These are phyloP conservation scores for Spizellomyces punctatus DNA, from an alignment of 192 early-diverging fungal genomes.

Conservation along the genomic window DNA sequence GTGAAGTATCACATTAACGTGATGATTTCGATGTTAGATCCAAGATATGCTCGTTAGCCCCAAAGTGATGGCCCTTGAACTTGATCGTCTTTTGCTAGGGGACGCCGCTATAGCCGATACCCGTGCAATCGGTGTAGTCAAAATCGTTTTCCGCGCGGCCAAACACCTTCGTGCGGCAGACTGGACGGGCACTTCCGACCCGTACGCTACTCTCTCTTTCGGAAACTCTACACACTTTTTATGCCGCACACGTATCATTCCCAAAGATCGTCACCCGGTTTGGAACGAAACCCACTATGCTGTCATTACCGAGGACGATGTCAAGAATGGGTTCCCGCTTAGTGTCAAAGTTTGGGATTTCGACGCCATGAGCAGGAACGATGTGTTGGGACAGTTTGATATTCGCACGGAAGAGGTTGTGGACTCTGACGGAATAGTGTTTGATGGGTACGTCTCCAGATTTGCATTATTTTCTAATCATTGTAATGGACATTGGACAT, in stretches of 20 bases:
- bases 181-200: constrained; percentile 25
- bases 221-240: constrained; percentile 26
- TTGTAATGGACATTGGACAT: too few relatives aligned
- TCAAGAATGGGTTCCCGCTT: constrained; percentile 30
- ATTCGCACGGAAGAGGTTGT: constrained; percentile 31
- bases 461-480: neutral
- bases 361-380: constrained; percentile 24
- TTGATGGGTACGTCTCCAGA: constrained; percentile 10
- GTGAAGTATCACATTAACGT: too few relatives aligned
- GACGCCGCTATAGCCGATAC: constrained; percentile 22
- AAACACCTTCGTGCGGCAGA: constrained; percentile 24
- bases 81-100: constrained; percentile 26
- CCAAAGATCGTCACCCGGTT: constrained; percentile 26
- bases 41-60: constrained; percentile 31
- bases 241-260: constrained; percentile 28
- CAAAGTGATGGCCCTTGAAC: constrained; percentile 25
- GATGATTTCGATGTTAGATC: neutral
- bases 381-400: constrained; percentile 28
- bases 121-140: constrained; percentile 28
- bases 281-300: constrained; percentile 38
- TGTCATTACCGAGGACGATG: constrained; percentile 30
- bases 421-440: constrained; percentile 22
- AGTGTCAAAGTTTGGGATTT: constrained; percentile 30
- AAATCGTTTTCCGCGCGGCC: constrained; percentile 31
- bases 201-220: constrained; percentile 30